A percentile compares a stretch with the other conserved stretches of the same genome.
Conservation (phyloP, 805 yeast genomes). For the Saccharomycopsis sp. region DNA sequence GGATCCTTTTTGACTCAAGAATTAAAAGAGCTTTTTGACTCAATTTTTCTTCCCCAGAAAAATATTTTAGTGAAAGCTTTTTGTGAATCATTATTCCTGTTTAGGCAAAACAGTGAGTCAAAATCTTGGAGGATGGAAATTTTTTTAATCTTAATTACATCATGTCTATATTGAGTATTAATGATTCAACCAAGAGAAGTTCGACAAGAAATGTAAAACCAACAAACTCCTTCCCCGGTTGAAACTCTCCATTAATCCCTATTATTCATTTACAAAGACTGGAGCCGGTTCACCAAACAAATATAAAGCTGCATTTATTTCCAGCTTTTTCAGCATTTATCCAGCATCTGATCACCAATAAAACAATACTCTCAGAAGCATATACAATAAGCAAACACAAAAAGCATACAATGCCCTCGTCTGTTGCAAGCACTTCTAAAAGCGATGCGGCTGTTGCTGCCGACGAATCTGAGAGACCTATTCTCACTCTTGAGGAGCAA, state of each 20-base stretch:
- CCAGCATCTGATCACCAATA: too few species aligned
- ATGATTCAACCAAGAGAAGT: neutral
- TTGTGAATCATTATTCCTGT: neutral
- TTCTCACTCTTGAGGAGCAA: constrained; percentile 26
- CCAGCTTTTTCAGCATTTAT: too few species aligned
- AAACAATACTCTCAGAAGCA: too few species aligned
- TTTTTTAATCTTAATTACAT: neutral
- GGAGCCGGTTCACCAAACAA: neutral
- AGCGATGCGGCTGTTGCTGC: neutral
- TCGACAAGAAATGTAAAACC: neutral
- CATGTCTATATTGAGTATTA: neutral
- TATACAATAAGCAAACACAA: neutral
- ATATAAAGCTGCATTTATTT: neutral
- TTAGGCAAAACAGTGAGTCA: neutral
- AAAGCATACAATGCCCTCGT: neutral
- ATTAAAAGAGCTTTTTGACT: too few species aligned
- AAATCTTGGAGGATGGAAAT: neutral
- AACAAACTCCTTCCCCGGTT: neutral
- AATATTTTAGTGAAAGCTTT: neutral
- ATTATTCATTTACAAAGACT: neutral
- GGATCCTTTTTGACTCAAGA: neutral
- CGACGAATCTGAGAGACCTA: constrained; percentile 1
- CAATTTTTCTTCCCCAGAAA: neutral
- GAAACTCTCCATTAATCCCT: neutral
- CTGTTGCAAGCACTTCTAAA: neutral